phyloP scores from a whole-genome alignment of 495 filamentous ascomycete genomes.

The Penicillium riverlandense region DNA sequence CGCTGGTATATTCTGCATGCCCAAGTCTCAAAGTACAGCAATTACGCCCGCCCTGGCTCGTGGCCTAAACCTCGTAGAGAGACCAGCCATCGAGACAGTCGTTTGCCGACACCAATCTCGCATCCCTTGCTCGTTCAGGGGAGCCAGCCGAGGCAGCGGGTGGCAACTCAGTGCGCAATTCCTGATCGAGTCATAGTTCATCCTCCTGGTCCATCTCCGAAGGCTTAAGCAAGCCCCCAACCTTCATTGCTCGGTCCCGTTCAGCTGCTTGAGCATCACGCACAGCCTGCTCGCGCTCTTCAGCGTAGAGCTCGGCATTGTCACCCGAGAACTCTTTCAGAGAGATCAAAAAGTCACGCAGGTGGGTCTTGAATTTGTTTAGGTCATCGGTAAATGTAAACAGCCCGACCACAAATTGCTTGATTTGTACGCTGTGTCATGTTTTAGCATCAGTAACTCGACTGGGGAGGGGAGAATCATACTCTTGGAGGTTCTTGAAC shows the following conservation, averaged over 20 bases:
- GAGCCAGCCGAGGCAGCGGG: constrained; percentile 8
- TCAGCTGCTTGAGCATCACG: constrained; percentile 74
- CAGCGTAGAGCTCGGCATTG: constrained; percentile 81
- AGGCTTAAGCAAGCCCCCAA: constrained; percentile 86
- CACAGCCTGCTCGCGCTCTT: constrained; percentile 82
- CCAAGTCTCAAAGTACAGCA: constrained; percentile 2
- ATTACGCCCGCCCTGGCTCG: no score
- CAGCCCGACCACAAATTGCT: constrained; percentile 76
- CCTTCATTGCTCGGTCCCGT: constrained; percentile 80
- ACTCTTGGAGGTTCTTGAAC: constrained; percentile 89
- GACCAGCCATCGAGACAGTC: constrained; percentile 35
- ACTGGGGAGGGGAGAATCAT: constrained; percentile 32
- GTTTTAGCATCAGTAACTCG: constrained; percentile 24
- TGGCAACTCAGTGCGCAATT: constrained; percentile 53
- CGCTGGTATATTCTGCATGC: constrained; percentile 1
- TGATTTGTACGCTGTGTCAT: constrained; percentile 66
- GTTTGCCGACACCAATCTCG: constrained; percentile 5
- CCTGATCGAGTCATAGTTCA: constrained; percentile 78
- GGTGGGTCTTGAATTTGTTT: constrained; percentile 82
- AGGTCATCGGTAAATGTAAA: constrained; percentile 77
- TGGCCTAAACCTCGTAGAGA: constrained; percentile 28
- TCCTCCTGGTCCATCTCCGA: constrained; percentile 88
- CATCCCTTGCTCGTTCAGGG: constrained; percentile 1
- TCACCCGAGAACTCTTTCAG: constrained; percentile 90
- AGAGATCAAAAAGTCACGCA: constrained; percentile 95